Evolutionary conservation across 441 rosid genomes (phyloP), one percentile per base, ranked within the genome.

Genomic region (Brassica balearica): DNA sequence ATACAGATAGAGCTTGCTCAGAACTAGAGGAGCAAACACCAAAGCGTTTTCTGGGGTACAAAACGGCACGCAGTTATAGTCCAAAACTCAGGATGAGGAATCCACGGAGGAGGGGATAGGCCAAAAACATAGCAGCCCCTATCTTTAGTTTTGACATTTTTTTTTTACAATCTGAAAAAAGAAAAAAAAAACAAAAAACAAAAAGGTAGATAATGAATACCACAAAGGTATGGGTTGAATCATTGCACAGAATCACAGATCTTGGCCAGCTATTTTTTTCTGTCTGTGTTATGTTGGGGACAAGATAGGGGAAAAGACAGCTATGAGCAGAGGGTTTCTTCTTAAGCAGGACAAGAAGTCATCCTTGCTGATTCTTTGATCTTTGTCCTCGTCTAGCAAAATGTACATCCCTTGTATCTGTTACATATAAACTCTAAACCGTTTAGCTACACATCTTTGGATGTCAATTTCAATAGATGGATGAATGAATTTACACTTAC

Each of bases 241-340:
- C 20, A 58, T 25, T 25, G 27, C 27, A 25, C 27, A 25, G 27
- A 25, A 25, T 73, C 63, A 27, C 27, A 48, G 10, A 48, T 19
- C 69, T 65, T 66, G 12, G 27, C 61, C 63, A 9, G 43, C 68
- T 77, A 75, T 82, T 2, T 73, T 2, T 74, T 74, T 3, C 4
- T 46, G n/a, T 41, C 12, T 11, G 75, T 74, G 58, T 79, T 77
- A 9, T 66, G 78, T 4, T 76, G 84, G 73, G 62, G 74, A 76
- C 84, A 67, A 23, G 72, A 68, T 68, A 51, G 82, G 81, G 83
- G 82, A 1, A 88, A 95, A 91, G 7, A 93, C 74, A 0, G 91
- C 86, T 80, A 95, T 80, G 79, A 93, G 79, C 72, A 95, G 71
- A 20, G 98, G 98, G 68, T 92, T 90, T 86, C 71, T 84, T 81